Percentiles rank a stretch among this genome's conserved stretches.
Conservation (phyloP, 345 rosid species). For the Aquilaria malaccensis region DNA sequence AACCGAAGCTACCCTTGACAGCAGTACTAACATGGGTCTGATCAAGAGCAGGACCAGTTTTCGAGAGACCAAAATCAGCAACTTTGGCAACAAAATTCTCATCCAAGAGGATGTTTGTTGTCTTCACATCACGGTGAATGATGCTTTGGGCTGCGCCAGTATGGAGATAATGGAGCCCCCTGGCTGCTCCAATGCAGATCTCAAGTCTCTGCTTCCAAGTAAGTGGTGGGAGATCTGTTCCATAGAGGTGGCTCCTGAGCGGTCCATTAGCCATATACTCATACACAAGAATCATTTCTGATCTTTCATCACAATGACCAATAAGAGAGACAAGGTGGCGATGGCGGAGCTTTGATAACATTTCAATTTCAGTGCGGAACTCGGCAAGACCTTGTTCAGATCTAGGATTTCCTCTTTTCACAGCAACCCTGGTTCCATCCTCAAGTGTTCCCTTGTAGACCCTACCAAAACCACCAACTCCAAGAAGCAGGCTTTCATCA, state of each 20-base stretch:
- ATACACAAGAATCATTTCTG: constrained; percentile 92
- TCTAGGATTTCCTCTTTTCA: constrained; percentile 98
- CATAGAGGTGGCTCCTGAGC: constrained; percentile 88
- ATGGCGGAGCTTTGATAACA: constrained; percentile 95
- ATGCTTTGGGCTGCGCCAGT: constrained; percentile 98
- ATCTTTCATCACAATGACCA: constrained; percentile 92
- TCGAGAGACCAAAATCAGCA: constrained; percentile 96
- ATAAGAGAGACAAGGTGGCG: constrained; percentile 97
- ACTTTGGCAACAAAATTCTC: constrained; percentile 95
- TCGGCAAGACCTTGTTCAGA: constrained; percentile 99
- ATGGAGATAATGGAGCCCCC: constrained; percentile 97
- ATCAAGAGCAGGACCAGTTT: constrained; percentile 86
- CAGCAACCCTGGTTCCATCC: constrained; percentile 84
- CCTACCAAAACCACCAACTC: constrained; percentile 97
- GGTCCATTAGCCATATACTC: constrained; percentile 99
- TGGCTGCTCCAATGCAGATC: constrained; percentile 95
- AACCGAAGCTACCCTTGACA: constrained; percentile 99
- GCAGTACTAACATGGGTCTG: constrained; percentile 99
- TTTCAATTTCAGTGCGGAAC: constrained; percentile 95
- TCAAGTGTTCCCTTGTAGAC: constrained; percentile 92
- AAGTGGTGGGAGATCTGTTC: constrained; percentile 74
- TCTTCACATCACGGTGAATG: constrained; percentile 97
- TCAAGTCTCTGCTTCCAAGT: constrained; percentile 97
- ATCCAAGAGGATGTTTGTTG: constrained; percentile 91
- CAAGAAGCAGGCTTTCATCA: constrained; percentile 81